A percentile compares a stretch with the other conserved stretches of the same genome.
phyloP scores from a whole-genome alignment of 2,329 filamentous ascomycete genomes.

The Clonostachys chloroleuca region DNA sequence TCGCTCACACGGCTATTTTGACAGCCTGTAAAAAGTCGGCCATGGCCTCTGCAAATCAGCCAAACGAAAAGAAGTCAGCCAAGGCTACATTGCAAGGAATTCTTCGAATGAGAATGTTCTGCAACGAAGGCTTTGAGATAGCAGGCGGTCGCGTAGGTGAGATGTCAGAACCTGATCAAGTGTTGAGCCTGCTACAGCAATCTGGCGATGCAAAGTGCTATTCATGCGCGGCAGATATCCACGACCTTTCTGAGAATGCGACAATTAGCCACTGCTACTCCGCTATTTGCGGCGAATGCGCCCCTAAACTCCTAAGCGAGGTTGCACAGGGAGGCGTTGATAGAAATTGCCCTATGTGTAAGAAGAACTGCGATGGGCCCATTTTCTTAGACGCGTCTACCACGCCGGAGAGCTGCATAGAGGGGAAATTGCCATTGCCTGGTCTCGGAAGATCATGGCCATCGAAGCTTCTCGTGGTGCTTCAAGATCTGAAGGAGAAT shows the following conservation, averaged over 20 bases:
- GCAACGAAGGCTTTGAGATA: constrained; percentile 1
- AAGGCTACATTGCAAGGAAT: neutral
- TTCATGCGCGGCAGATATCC: neutral
- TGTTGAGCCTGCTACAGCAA: neutral
- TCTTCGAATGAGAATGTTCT: constrained; percentile 3
- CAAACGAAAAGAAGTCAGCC: neutral
- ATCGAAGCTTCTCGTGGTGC: neutral
- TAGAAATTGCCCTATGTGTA: neutral
- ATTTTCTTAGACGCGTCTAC: neutral
- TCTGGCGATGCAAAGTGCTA: neutral
- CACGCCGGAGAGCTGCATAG: too few relatives aligned
- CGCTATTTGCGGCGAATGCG: neutral
- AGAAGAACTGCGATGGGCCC: neutral
- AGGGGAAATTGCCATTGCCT: too few relatives aligned
- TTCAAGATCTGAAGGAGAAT: neutral
- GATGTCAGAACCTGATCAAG: neutral
- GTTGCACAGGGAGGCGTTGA: neutral
- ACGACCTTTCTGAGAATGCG: neutral
- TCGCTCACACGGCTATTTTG: neutral
- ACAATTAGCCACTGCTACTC: neutral
- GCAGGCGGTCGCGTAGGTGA: neutral
- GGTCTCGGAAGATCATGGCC: neutral
- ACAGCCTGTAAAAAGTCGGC: neutral
- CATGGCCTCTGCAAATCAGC: constrained; percentile 1
- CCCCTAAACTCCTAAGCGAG: too few relatives aligned